Percentiles rank a stretch among this genome's conserved stretches.
These are phyloP conservation scores for Clarireedia hainanense DNA, from an alignment of 2,329 filamentous ascomycete species.

Conservation along the genomic window DNA sequence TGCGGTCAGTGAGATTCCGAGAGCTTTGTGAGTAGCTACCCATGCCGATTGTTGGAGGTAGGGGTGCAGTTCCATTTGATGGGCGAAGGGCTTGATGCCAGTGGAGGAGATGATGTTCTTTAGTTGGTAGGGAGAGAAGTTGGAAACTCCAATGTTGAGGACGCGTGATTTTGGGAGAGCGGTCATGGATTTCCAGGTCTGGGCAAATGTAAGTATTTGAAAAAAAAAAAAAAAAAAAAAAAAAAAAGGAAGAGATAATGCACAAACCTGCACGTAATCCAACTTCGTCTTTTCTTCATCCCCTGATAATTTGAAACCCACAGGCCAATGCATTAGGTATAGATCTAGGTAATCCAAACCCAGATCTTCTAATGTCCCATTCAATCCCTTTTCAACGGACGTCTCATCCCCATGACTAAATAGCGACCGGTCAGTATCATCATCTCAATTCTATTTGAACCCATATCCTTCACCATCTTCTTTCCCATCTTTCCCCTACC, in stretches of 20 bases:
- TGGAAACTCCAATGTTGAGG: constrained; percentile 74
- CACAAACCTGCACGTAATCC: background rate
- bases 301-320: constrained; percentile 13
- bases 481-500: background rate
- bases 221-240: too few relatives aligned
- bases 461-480: too few relatives aligned
- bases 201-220: constrained; percentile 39
- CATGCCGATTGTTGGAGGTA: constrained; percentile 54
- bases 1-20: constrained; percentile 30
- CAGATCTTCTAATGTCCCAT: constrained; percentile 49
- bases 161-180: constrained; percentile 61
- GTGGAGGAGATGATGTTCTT: constrained; percentile 6
- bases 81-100: constrained; percentile 54
- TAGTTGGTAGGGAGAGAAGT: constrained; percentile 53
- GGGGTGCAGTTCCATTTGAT: constrained; percentile 76
- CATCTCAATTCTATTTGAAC: too few relatives aligned
- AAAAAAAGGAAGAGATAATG: too few relatives aligned
- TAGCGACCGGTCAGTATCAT: too few relatives aligned
- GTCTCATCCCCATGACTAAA: constrained; percentile 1
- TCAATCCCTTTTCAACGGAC: constrained; percentile 33
- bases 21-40: constrained; percentile 18
- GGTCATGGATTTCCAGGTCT: constrained; percentile 67
- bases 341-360: constrained; percentile 58
- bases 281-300: constrained; percentile 32
- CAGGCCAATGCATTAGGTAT: constrained; percentile 67